Conservation (phyloP, 345 rosid genomes). For the Rhodamnia argentea region DNA sequence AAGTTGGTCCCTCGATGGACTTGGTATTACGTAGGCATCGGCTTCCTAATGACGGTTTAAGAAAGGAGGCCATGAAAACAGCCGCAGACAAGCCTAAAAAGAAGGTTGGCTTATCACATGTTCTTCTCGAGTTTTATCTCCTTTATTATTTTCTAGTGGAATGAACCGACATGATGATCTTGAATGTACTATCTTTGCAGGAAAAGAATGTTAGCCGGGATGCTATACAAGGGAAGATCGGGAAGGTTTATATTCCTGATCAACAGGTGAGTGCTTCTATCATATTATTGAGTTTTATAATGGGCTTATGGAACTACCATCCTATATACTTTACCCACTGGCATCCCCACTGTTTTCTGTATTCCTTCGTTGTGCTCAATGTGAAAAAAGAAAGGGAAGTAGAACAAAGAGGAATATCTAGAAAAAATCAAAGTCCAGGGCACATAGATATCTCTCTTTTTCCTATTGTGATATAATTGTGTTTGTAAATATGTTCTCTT, state of each 20-base stretch:
- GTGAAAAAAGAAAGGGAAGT: not conserved
- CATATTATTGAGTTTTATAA: not conserved
- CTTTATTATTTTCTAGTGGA: not conserved
- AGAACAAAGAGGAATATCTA: not conserved
- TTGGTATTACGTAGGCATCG: constrained; percentile 85
- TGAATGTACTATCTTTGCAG: constrained; percentile 20
- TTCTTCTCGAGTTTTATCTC: not conserved
- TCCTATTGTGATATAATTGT: not conserved
- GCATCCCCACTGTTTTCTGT: not conserved
- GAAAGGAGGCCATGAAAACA: constrained; percentile 80
- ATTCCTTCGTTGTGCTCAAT: not conserved
- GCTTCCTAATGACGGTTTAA: constrained; percentile 66
- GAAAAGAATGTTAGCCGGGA: constrained; percentile 63
- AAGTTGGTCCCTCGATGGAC: constrained; percentile 97
- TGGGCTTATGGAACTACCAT: not conserved
- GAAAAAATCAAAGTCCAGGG: not conserved
- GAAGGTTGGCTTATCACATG: constrained; percentile 39
- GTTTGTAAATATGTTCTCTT: not conserved
- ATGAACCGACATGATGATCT: not conserved
- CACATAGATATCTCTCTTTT: not conserved
- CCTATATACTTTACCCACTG: not conserved
- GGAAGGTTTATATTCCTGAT: constrained; percentile 84
- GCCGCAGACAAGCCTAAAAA: constrained; percentile 68
- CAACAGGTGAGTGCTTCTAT: constrained; percentile 52
- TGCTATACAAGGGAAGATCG: constrained; percentile 49